Evolutionary conservation across 2,329 filamentous ascomycete species (phyloP), one percentile per base, ranked within the genome.

Genomic region (Apiospora pterosperma): DNA sequence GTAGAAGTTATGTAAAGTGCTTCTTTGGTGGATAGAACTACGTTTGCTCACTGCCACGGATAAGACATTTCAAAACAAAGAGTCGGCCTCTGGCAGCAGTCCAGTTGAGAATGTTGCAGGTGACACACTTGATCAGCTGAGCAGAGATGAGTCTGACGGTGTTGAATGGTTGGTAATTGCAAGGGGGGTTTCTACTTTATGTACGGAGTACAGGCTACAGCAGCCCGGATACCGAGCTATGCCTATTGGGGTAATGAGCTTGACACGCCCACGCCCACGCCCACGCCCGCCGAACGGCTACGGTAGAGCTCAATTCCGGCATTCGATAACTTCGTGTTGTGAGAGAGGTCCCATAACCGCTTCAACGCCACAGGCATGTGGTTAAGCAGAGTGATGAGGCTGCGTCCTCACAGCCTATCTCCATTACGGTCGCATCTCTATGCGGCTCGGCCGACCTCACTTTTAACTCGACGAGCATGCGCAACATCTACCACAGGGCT

Each of bases 391-490:
- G 38, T 59, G 8, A 5, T 31, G 41, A 41, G 28, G 42, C 28
- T 62, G 28, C 60, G 44, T n/a, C 59, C 63, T 38, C 34, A 31
- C 14, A 19, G 19, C 48, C 28, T 55, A 11, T 5, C 28, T n/a
- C 28, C 16, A 34, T 31, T 55, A 19, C 28, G 25, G 12, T 28
- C 25, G 8, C 19, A n/a, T 5, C n/a, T 5, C 28, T 34, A 34
- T 34, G 48, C 48, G 8, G n/a, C 19, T n/a, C 48, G 48, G 4
- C 28, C 48, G 28, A 31, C 25, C 28, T n/a, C 28, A 8, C 48
- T 34, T 34, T n/a, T 28, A 7, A 16, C 39, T 12, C 60, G 68
- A 70, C 63, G 62, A n/a, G 42, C 77, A 73, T 69, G 73, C 76
- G 14, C 74, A 7, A 71, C 76, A 55, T 67, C 74, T 34, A 70